phyloP scores from a whole-genome alignment of 129 eudicot genomes.

The Helianthus tuberosus region DNA sequence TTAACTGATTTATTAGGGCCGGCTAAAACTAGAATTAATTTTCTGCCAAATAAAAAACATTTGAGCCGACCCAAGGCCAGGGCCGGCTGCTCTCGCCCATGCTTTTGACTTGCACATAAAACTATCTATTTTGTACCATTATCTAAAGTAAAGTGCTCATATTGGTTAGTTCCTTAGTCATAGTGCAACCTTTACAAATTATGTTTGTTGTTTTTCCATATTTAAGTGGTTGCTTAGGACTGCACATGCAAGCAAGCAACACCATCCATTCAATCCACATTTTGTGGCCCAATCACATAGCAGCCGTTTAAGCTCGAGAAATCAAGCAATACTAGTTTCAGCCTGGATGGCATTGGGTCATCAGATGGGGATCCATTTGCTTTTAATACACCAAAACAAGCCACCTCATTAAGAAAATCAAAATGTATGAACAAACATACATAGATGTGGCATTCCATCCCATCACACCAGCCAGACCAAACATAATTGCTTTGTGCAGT shows the following conservation, averaged over 20 bases:
- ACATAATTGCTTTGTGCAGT: slow-evolving; percentile 70
- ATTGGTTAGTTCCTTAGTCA: background rate
- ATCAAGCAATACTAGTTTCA: slow-evolving; percentile 68
- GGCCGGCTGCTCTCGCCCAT: too few species aligned
- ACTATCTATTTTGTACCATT: background rate
- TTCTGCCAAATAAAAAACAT: too few species aligned
- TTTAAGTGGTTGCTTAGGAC: slow-evolving; percentile 71
- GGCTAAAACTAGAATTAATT: too few species aligned
- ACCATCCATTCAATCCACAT: slow-evolving; percentile 72
- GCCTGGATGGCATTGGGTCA: slow-evolving; percentile 56
- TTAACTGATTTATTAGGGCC: too few species aligned
- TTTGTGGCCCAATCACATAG: slow-evolving; percentile 72
- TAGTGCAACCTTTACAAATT: background rate
- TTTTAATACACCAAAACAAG: slow-evolving; percentile 59
- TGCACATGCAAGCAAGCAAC: slow-evolving; percentile 62
- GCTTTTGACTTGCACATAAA: background rate
- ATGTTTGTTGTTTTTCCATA: slow-evolving; percentile 37
- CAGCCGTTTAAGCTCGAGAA: slow-evolving; percentile 82
- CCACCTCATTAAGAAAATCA: slow-evolving; percentile 49
- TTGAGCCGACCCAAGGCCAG: too few species aligned
- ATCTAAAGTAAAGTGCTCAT: background rate
- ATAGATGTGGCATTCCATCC: slow-evolving; percentile 86
- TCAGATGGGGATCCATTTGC: slow-evolving; percentile 37
- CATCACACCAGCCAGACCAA: slow-evolving; percentile 35
- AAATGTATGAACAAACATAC: slow-evolving; percentile 67